Percentiles rank a stretch among this genome's conserved stretches.
Evolutionary conservation across 495 filamentous ascomycete genomes (phyloP).

Genomic region (Penicillium diatomitis): DNA sequence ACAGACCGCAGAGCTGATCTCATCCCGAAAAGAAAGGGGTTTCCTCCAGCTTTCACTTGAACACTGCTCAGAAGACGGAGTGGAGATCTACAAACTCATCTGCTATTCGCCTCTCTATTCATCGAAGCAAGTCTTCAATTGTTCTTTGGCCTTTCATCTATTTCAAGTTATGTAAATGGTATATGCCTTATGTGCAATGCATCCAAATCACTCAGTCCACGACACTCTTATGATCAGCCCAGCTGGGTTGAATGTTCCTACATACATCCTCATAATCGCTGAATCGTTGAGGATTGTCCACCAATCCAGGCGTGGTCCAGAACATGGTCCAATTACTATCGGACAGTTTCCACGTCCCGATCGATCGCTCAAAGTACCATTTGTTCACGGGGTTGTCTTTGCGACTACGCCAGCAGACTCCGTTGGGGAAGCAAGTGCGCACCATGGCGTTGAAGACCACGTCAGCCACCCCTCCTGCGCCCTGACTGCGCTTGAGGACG

Average conservation of each 20-base stretch:
- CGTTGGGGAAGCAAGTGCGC: constrained; percentile 69
- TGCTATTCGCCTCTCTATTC: too few relatives aligned
- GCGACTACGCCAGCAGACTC: constrained; percentile 74
- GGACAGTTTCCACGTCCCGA: constrained; percentile 70
- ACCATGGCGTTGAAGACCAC: constrained; percentile 96
- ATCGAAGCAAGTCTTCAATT: too few relatives aligned
- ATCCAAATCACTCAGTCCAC: constrained; percentile 38
- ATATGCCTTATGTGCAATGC: constrained; percentile 2
- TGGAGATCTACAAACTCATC: too few relatives aligned
- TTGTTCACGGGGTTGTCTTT: constrained; percentile 82
- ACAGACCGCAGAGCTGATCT: too few relatives aligned
- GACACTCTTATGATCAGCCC: constrained; percentile 62
- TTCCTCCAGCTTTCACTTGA: too few relatives aligned
- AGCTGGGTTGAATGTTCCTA: constrained; percentile 67
- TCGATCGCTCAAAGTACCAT: constrained; percentile 89
- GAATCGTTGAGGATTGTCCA: constrained; percentile 47
- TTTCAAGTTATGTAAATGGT: not conserved
- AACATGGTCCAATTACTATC: constrained; percentile 91
- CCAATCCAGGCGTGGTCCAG: constrained; percentile 71
- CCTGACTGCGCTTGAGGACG: constrained; percentile 78
- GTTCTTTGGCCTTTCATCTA: not conserved
- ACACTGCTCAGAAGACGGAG: too few relatives aligned
- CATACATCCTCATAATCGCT: constrained; percentile 79
- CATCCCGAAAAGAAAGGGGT: too few relatives aligned
- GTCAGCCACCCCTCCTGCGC: constrained; percentile 86